Evolutionary conservation across 805 yeast genomes (phyloP), one percentile per base, ranked within the genome.

Genomic region (Lachancea sp.): DNA sequence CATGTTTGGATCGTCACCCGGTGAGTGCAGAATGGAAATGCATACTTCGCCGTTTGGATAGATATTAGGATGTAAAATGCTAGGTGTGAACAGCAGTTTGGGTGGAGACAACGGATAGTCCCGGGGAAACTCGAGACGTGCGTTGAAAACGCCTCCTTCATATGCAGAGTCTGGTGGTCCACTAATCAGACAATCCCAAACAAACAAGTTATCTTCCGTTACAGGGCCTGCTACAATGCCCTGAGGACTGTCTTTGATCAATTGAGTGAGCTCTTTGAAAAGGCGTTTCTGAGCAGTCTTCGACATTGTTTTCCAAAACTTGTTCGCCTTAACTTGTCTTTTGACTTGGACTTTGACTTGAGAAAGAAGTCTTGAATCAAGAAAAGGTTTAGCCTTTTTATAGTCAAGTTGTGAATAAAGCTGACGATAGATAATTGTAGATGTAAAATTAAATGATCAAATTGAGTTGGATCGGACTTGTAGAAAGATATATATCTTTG

Each of bases 1-100:
- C 74, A 84, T 89, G 63, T 89, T 79, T 17, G 99, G 98, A 65
- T 93, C 99, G 56, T 90, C 95, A 10, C 99, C 99, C 1, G 98
- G 96, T 1, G 96, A 81, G 62, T 93, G 99, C 52, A 93, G 71
- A 41, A 93, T 93, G 13, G 96, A 87, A 41, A 93, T 93, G 65
- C 99, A 93, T 3, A 93, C 99, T 19, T 87, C 87, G 2, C 99
- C 99, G 59, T 90, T 95, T 41, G 85, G 79, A 63, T 91, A 93
- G 45, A 93, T 81, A 65, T 93, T 93, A 19, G 99, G 99, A 64
- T 93, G 99, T 48, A 87, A 72, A 42, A 93, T 75, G 4, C 95
- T 82, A 20, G 95, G 90, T 13, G 80, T 81, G 59, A 85, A 85
- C 52, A 68, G 77, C 66, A 87, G 73, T 47, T 74, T 73, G 10